phyloP scores from a whole-genome alignment of 2,329 filamentous ascomycete genomes.

The Bretziella fagacearum region DNA sequence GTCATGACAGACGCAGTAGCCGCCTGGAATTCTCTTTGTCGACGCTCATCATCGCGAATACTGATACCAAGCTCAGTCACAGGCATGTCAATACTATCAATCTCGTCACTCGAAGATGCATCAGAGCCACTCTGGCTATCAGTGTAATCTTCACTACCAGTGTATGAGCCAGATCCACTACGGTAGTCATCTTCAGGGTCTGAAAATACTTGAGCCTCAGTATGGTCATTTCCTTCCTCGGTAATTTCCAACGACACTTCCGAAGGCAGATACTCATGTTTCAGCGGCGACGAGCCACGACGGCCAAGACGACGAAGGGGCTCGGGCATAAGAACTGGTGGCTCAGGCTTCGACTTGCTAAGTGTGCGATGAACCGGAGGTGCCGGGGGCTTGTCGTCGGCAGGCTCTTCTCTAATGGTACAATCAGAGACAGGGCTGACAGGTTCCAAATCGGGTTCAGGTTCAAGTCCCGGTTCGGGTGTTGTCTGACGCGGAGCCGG shows the following conservation, averaged over 20 bases:
- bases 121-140: slow-evolving; percentile 17
- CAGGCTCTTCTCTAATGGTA: slow-evolving; percentile 1
- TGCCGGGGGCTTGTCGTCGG: slow-evolving; percentile 11
- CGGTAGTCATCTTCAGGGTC: slow-evolving; percentile 30
- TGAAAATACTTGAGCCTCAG: slow-evolving; percentile 27
- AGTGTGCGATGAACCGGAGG: slow-evolving; percentile 14
- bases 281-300: slow-evolving; percentile 77
- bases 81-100: slow-evolving; percentile 43
- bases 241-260: slow-evolving; percentile 37
- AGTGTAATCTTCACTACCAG: slow-evolving; percentile 20
- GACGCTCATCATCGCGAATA: slow-evolving; percentile 27
- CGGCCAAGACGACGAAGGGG: slow-evolving; percentile 34
- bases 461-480: slow-evolving; percentile 15
- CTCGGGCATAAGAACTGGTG: slow-evolving; percentile 10
- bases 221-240: slow-evolving; percentile 32
- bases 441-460: slow-evolving; percentile 17
- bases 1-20: slow-evolving; percentile 28
- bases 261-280: slow-evolving; percentile 92
- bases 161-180: slow-evolving; percentile 8
- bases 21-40: slow-evolving; percentile 15
- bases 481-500: not conserved
- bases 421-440: slow-evolving; percentile 15
- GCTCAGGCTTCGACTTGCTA: slow-evolving; percentile 5
- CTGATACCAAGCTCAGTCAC: slow-evolving; percentile 42
- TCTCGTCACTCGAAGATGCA: slow-evolving; percentile 35